phyloP scores from a whole-genome alignment of 768 basidiomycete genomes.

The Astraeus odoratus region DNA sequence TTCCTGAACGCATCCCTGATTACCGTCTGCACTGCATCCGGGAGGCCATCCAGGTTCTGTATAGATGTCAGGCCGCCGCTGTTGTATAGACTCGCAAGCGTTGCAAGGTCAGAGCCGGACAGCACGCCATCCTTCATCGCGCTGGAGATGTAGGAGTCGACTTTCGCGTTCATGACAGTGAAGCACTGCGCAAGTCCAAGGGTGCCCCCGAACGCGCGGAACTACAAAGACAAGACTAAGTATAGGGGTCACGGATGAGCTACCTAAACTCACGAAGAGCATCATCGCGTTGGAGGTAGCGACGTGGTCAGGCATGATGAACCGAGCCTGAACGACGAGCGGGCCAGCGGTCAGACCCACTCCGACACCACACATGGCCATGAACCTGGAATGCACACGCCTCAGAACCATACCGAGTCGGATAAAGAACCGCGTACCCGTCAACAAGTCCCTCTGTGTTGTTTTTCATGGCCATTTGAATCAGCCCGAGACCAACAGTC shows the following conservation, averaged over 20 bases:
- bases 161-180: constrained; percentile 40
- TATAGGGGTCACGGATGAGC: background rate
- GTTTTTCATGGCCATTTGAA: constrained; percentile 34
- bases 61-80: constrained; percentile 27
- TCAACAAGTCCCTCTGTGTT: constrained; percentile 30
- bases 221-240: constrained; percentile 19
- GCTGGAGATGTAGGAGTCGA: constrained; percentile 26
- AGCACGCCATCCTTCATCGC: constrained; percentile 23
- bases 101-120: constrained; percentile 19
- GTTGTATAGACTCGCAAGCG: constrained; percentile 20
- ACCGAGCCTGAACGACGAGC: constrained; percentile 37
- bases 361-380: constrained; percentile 39
- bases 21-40: constrained; percentile 26
- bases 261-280: constrained; percentile 35
- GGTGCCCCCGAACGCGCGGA: constrained; percentile 45
- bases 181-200: constrained; percentile 48
- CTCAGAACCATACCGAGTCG: background rate
- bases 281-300: constrained; percentile 38
- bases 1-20: constrained; percentile 36
- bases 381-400: constrained; percentile 25
- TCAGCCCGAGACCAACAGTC: constrained; percentile 36
- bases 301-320: constrained; percentile 35
- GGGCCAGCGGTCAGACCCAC: constrained; percentile 37
- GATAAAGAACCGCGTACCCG: constrained; percentile 20
- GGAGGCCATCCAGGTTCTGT: constrained; percentile 31